Conservation (phyloP, 306 rosid genomes). For the Senna tora region DNA sequence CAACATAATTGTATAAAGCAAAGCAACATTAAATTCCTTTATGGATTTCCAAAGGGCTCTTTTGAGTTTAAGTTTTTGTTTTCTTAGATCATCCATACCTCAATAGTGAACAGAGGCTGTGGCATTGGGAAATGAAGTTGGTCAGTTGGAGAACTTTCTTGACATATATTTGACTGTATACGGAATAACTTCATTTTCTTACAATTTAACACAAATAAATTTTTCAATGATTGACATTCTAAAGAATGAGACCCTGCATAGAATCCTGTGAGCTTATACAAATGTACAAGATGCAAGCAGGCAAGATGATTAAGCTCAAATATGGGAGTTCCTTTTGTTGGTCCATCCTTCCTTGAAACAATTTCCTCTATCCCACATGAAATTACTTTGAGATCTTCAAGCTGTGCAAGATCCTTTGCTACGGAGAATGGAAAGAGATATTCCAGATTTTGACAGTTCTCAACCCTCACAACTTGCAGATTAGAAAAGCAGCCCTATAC, state of each 20-base stretch:
- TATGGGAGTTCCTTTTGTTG: not conserved
- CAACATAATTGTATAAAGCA: not conserved
- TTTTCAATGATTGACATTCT: not conserved
- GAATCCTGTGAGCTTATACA: not conserved
- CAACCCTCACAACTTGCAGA: not conserved
- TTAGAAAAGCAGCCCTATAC: not conserved
- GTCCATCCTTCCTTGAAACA: not conserved
- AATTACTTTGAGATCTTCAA: not conserved
- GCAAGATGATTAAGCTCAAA: not conserved
- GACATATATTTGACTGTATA: not conserved
- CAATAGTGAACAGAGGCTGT: not conserved
- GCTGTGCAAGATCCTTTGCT: not conserved
- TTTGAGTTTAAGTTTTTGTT: too few species aligned
- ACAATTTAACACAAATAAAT: not conserved
- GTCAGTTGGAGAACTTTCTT: not conserved
- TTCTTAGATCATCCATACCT: not conserved
- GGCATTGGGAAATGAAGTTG: not conserved
- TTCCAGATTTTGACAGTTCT: not conserved
- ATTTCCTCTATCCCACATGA: not conserved
- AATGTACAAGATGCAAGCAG: not conserved
- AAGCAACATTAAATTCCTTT: too few species aligned
- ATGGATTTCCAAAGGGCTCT: too few species aligned
- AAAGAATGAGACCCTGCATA: not conserved
- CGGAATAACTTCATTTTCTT: not conserved
- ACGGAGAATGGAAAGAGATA: not conserved